phyloP scores from a whole-genome alignment of 2,329 filamentous ascomycete species.

The Nothopassalora personata region DNA sequence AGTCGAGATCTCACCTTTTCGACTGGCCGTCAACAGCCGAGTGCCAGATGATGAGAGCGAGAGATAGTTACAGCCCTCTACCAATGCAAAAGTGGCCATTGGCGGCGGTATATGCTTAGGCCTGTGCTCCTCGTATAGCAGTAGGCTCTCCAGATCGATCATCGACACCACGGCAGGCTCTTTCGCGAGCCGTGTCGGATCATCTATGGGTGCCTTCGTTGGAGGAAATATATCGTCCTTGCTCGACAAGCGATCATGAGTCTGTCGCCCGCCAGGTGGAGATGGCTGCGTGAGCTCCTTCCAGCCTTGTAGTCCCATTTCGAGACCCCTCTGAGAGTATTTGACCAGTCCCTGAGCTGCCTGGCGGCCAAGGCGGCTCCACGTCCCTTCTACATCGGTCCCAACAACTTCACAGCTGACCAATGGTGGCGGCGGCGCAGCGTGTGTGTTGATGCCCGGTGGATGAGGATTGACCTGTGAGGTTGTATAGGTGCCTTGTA shows the following conservation, averaged over 20 bases:
- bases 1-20: conserved; percentile 75
- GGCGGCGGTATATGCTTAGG: conserved; percentile 52
- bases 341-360: conserved; percentile 75
- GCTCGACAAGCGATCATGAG: conserved; percentile 15
- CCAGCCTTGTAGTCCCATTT: conserved; percentile 71
- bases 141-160: conserved; percentile 61
- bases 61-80: conserved; percentile 72
- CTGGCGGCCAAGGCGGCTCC: conserved; percentile 51
- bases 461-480: conserved; percentile 47
- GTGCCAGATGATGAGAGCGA: conserved; percentile 72
- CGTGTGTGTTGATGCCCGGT: conserved; percentile 54
- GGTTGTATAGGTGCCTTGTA: conserved; percentile 60
- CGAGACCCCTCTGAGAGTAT: conserved; percentile 51
- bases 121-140: conserved; percentile 44
- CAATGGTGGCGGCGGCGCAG: conserved; percentile 63
- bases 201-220: conserved; percentile 62
- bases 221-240: conserved; percentile 56
- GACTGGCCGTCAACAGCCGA: conserved; percentile 71
- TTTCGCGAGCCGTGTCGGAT: conserved; percentile 47
- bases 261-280: conserved; percentile 32
- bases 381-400: conserved; percentile 56
- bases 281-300: conserved; percentile 69
- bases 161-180: conserved; percentile 73
- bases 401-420: conserved; percentile 65
- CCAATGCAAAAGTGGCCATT: conserved; percentile 64